phyloP scores from a whole-genome alignment of 768 basidiomycete genomes.

The Termitomyces heimii region DNA sequence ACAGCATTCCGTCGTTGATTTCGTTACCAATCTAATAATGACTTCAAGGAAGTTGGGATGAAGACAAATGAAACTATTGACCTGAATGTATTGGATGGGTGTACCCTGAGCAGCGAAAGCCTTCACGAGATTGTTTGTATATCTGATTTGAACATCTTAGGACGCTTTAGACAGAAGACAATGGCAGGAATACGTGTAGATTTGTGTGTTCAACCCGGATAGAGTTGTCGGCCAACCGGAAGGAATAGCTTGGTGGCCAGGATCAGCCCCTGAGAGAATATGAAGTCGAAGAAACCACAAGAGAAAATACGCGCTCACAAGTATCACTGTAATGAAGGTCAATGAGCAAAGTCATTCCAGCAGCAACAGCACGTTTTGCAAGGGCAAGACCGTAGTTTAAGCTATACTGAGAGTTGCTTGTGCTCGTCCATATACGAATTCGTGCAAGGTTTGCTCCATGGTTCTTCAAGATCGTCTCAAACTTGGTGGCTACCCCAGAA shows the following conservation, averaged over 20 bases:
- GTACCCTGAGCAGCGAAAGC: conserved; percentile 48
- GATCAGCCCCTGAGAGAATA: conserved; percentile 49
- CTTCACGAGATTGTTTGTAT: conserved; percentile 47
- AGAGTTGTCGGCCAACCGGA: conserved; percentile 48
- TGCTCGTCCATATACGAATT: conserved; percentile 59
- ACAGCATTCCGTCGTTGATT: conserved; percentile 59
- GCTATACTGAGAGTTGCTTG: conserved; percentile 43
- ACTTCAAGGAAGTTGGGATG: neutral
- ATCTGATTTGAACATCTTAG: conserved; percentile 24
- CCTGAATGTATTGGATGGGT: conserved; percentile 46
- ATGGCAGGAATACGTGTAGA: conserved; percentile 37
- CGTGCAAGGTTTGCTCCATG: conserved; percentile 55
- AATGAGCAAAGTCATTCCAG: conserved; percentile 48
- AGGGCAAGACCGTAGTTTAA: conserved; percentile 45
- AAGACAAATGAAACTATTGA: conserved; percentile 7
- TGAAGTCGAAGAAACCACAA: neutral
- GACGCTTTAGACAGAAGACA: neutral
- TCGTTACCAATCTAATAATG: conserved; percentile 50
- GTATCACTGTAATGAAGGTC: conserved; percentile 63
- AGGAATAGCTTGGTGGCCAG: conserved; percentile 55
- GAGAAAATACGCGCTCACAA: conserved; percentile 27
- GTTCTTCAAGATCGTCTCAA: conserved; percentile 48
- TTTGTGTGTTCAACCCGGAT: conserved; percentile 47
- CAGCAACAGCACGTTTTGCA: conserved; percentile 49
- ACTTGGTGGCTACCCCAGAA: conserved; percentile 26